Evolutionary conservation across 2,329 filamentous ascomycete genomes (phyloP), one percentile per base, ranked within the genome.

Genomic region (Chaetoscypha palmicola): DNA sequence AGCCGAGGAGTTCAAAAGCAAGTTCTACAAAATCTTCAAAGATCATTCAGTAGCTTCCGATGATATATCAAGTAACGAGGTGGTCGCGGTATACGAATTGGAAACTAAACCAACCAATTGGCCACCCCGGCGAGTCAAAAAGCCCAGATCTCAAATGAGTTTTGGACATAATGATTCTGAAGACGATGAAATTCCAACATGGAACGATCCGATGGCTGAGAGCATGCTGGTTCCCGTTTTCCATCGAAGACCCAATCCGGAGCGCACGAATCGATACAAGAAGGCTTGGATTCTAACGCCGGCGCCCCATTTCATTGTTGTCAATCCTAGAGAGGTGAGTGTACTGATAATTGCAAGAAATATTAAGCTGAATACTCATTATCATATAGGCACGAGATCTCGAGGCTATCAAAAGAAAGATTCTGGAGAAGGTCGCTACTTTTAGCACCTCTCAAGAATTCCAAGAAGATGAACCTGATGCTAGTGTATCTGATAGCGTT

Each of bases 21-120:
- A 83, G 55, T 90, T 96, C 64, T 97, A 90, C 70, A 91, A 89
- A 60, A 74, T 87, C 38, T 89, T 92, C 53, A 77, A 87, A 19
- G 86, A 96, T 56, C 68, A 67, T 5, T 72, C 73, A 22, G 68
- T 71, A 5, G 79, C 90, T 8, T 79, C 80, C 0, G 89, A 95
- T 44, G 78, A 81, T 37, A 90, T 96, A 42, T 64, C 69, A 19
- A 51, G 59, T 0, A 69, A 66, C 17, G 84, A 85, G 46, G 77
- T 84, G 43, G 70, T 86, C 36, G 77, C 77, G 9, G 75, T 88
- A 21, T 83, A 84, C 57, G 91, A 98, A 64, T 65, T 97, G 5
- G 88, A 94, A 47, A 69, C 74, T 3, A 70, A 74, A 5, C 89
- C 91, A 0, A 91, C 86, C 2, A 96, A 95, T 61, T 83, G 79